Evolutionary conservation across 495 filamentous ascomycete genomes (phyloP), one percentile per base, ranked within the genome.

Genomic region (Tetracladium marchalianum): DNA sequence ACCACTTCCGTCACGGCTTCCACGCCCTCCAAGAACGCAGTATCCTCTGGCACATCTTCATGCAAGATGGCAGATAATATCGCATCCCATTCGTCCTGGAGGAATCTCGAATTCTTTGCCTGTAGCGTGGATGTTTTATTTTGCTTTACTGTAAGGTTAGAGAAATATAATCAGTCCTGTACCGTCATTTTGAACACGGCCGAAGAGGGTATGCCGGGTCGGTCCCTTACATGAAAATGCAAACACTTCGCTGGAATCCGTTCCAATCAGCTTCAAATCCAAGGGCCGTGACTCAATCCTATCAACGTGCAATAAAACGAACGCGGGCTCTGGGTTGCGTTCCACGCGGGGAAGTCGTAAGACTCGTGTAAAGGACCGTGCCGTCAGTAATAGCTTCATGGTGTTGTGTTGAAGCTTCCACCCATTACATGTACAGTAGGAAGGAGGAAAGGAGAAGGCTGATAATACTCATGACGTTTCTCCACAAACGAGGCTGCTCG

Each of bases 231-330:
- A 56, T 46, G 65, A 65, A 41, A 71, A 59, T 16, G 65, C 61
- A 58, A 81, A 90, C 6, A 81, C 78, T 37, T 62, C 64, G 33
- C 74, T 70, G 33, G 77, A 76, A 55, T 90, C 83, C n/a, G 84
- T 87, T 1, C 76, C 83, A 41, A 75, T 64, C 31, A 90, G 63
- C 41, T 73, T 76, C 41, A 87, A 47, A 51, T 85, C 80, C 9
- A 85, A 61, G 0, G 61, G 45, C 8, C 41, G 51, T 4, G 62
- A 62, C 41, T 64, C 64, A 13, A n/a, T 67, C 55, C 62, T 59
- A 1, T 58, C 56, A 31, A 81, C 68, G 51, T 82, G 67, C 17
- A 84, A 53, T 5, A 89, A 68, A 3, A 85, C 66, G 59, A 71
- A 80, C 5, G 66, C 55, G 7, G 65, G 62, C 5, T 70, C 58